Evolutionary conservation across 2,329 filamentous ascomycete genomes (phyloP).

Genomic region (Fusarium hostae): DNA sequence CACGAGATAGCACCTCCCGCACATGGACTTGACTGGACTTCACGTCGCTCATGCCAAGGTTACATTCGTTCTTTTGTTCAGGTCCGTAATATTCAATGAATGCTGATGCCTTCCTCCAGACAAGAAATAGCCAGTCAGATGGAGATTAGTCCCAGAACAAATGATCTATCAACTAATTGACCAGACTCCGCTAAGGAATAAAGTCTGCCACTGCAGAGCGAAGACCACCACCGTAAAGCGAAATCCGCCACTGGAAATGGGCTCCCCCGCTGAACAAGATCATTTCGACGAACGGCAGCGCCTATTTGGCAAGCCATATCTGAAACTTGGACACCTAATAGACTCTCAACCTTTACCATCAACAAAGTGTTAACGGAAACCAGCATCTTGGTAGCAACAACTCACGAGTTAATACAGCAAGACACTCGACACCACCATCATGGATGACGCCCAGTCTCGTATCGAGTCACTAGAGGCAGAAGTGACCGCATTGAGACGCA

Average conservation of each 20-base stretch:
- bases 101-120: too few relatives aligned
- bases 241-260: too few relatives aligned
- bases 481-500: neutral
- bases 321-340: neutral
- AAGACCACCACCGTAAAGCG: too few relatives aligned
- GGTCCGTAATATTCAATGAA: neutral
- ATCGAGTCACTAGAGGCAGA: neutral
- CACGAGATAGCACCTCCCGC: too few relatives aligned
- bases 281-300: too few relatives aligned
- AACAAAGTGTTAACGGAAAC: fast-evolving
- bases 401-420: neutral
- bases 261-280: fast-evolving
- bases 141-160: neutral
- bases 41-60: too few relatives aligned
- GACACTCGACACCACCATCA: neutral
- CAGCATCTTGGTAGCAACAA: neutral
- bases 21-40: too few relatives aligned
- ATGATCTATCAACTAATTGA: neutral
- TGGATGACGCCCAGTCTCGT: neutral
- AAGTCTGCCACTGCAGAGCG: neutral
- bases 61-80: too few relatives aligned
- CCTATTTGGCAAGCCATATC: neutral
- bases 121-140: too few relatives aligned
- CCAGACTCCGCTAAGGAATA: neutral
- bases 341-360: neutral